Evolutionary conservation across 2,329 filamentous ascomycete genomes (phyloP), one percentile per base, ranked within the genome.

Genomic region (Trichophyton equinum): DNA sequence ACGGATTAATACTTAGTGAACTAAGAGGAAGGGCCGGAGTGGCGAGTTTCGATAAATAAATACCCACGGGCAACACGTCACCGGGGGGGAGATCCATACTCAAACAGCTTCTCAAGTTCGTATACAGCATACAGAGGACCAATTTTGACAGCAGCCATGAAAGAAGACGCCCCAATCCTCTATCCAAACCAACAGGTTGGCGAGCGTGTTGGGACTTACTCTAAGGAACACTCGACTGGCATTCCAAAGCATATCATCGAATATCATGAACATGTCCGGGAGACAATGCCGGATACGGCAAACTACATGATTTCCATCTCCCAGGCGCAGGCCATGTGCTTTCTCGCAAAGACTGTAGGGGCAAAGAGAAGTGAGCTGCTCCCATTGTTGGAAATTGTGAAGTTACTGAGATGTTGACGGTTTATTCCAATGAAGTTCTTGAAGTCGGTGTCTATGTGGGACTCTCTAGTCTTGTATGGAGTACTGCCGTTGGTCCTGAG

Each of bases 391-490:
- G 33, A 38, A 13, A 11, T 38, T 38, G 9, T 11, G 33, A 11
- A 38, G 33, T 38, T 38, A 38, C 33, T 11, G 33, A 11, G 33
- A 13, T 38, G 33, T 38, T 38, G 33, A 38, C 33, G 15, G 49
- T 13, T 18, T 18, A 44, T 44, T n/a, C 13, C 27, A 25, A 30
- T 30, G 4, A 53, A 53, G 49, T 53, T 15, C 49, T 53, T 30
- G 49, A 53, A 53, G 15, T 53, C 22, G 49, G 49, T n/a, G 49
- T 53, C 49, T 53, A 53, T 25, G 49, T 53, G 13, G 49, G 49
- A 15, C 49, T 53, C 9, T 53, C 49, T 3, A 53, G 49, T 25
- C 22, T 53, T 8, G 49, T 53, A n/a, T 53, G 49, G 49, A 33
- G 22, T 5, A 11, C 30, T 15, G 49, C 22, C 4, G 49, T 53